Percentiles rank a stretch among this genome's conserved stretches.
phyloP scores from a whole-genome alignment of 495 filamentous ascomycete genomes.

The Podospora appendiculata region DNA sequence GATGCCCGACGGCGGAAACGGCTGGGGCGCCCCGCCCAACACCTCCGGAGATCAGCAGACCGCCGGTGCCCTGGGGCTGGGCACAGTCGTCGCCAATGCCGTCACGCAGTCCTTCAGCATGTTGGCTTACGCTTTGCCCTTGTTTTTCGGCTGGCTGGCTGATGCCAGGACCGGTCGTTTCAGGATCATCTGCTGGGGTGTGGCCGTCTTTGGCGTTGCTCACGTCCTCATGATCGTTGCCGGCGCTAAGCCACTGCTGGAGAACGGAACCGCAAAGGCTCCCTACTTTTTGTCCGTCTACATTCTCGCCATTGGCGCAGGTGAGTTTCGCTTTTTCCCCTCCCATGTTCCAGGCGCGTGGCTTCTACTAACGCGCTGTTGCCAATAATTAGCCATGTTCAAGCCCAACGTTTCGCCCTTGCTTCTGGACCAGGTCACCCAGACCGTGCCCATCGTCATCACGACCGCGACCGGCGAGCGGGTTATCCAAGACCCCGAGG shows the following conservation, averaged over 20 bases:
- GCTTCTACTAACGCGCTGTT: too few relatives aligned
- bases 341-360: too few relatives aligned
- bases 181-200: slow-evolving; percentile 54
- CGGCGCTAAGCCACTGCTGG: slow-evolving; percentile 53
- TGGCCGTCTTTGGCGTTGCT: slow-evolving; percentile 55
- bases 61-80: slow-evolving; percentile 51
- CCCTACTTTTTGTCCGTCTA: slow-evolving; percentile 54
- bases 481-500: slow-evolving; percentile 52
- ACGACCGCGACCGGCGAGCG: slow-evolving; percentile 39
- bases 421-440: slow-evolving; percentile 50
- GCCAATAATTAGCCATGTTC: slow-evolving; percentile 36
- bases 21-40: slow-evolving; percentile 49
- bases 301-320: slow-evolving; percentile 51
- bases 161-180: slow-evolving; percentile 54
- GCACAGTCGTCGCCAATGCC: slow-evolving; percentile 52
- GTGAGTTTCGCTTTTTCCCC: too few relatives aligned
- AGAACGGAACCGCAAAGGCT: slow-evolving; percentile 43
- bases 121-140: slow-evolving; percentile 50
- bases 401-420: slow-evolving; percentile 62
- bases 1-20: slow-evolving; percentile 51
- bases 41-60: slow-evolving; percentile 41
- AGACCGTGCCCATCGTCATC: slow-evolving; percentile 36
- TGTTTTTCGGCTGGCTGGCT: slow-evolving; percentile 50
- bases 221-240: slow-evolving; percentile 56
- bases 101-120: slow-evolving; percentile 54